Evolutionary conservation across 208 protist genomes (phyloP), one percentile per base, ranked within the genome.

Genomic region (Wallacemonas sp.): DNA sequence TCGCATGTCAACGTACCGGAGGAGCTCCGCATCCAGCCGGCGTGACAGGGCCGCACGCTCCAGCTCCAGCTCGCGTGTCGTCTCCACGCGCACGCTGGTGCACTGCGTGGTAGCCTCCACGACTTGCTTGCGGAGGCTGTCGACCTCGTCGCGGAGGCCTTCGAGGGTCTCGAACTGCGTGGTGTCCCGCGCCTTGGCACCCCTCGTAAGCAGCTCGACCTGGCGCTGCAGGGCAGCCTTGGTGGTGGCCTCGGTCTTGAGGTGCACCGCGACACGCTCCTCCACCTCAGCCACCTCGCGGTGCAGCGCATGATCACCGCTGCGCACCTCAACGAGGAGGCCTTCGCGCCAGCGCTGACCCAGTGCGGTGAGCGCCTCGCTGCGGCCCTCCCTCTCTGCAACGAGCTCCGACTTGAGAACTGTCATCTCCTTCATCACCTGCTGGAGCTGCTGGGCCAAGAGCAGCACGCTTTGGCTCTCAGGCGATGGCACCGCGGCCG

Each of bases 301-400:
- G 19, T 76, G 81, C 24, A 81, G 66, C 16, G 78, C 68, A 33
- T 78, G 60, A 19, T 83, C 82, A 23, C 77, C 63, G n/a, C 73
- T 67, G 29, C 80, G 83, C 16, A 93, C 49, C 46, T 89, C 89
- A n/a, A 86, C 79, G 52, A 87, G 12, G 23, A 95, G 57, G 36
- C 91, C 85, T 56, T 92, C 86, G 61, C 84, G 87, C 86, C 85
- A 93, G 17, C 87, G 81, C 60, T 78, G 52, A 0, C 82, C 86
- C 36, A 95, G 65, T 1, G 84, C 69, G 2, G 65, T 54, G 3
- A 95, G 55, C 0, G 84, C 74, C 21, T 80, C 67, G 47, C 78
- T 75, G 30, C 89, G 85, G 8, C 70, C 64, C 16, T 95, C 89
- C 1, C 85, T 82, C 61, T 95, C 89, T 2, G 72, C 73, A 26